Evolutionary conservation across 331 rosid genomes (phyloP), one percentile per base, ranked within the genome.

Genomic region (Malus hybrid): DNA sequence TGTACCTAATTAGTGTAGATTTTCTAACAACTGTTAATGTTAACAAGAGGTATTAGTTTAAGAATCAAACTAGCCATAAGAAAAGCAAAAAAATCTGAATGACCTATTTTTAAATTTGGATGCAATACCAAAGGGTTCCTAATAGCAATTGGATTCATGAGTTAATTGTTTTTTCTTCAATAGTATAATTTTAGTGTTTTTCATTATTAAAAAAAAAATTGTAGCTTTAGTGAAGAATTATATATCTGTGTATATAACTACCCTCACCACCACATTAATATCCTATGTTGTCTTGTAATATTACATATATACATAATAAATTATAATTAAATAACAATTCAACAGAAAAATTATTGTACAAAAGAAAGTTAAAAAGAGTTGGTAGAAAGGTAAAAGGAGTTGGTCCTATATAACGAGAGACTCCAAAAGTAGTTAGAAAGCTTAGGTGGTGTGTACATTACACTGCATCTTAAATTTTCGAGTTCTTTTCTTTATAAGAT

Each of bases 351-450:
- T 16, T 50, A 50, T 58, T 22, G 16, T 22, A 58, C 26, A 5
- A 58, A 57, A 58, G 60, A 53, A 19, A 16, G 60, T 19, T 53
- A 53, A 53, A 28, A 28, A 28, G 29, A 28, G 29, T 28, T 28
- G 29, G 29, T 28, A 34, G 46, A 39, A 39, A 39, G 12, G 9
- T 39, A 39, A 39, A 39, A 20, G 6, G 15, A 22, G 16, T 20
- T 10, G 63, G 63, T 22, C 63, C 63, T 57, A 10, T 22, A 58
- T 15, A 13, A 39, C 12, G 24, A 33, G 72, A 74, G 77, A 78
- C 53, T 63, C 81, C 57, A 70, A 78, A 56, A 69, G 4, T 39
- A 39, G 46, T 66, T 64, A 53, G 34, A 53, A 33, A 71, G 65
- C 50, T 71, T 62, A 62, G 18, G 4, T 58, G 30, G 63, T 20